phyloP scores from a whole-genome alignment of 176 grass and related monocot genomes.

The Chloris gayana region DNA sequence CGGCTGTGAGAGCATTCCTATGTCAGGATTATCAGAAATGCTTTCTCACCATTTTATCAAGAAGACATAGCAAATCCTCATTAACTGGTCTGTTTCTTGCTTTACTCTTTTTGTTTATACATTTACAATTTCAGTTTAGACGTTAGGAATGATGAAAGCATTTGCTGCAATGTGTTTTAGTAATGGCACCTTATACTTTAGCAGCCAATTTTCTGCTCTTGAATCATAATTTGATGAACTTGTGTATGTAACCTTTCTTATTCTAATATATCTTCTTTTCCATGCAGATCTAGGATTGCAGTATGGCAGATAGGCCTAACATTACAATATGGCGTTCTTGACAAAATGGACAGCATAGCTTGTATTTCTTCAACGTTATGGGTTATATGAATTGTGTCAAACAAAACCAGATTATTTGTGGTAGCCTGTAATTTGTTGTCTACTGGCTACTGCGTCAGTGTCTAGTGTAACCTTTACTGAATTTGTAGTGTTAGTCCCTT shows the following conservation, averaged over 20 bases:
- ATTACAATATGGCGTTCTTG: slow-evolving; percentile 60
- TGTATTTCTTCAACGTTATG: slow-evolving; percentile 39
- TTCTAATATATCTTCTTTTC: not conserved
- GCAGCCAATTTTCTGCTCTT: not conserved
- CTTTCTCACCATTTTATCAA: slow-evolving; percentile 75
- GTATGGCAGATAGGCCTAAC: slow-evolving; percentile 70
- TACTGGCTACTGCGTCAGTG: slow-evolving; percentile 37
- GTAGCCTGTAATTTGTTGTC: slow-evolving; percentile 55
- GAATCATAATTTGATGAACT: not conserved
- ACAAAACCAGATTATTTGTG: slow-evolving; percentile 53
- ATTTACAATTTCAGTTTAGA: not conserved
- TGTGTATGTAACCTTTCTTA: not conserved
- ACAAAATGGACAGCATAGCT: slow-evolving; percentile 63
- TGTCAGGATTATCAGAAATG: slow-evolving; percentile 67
- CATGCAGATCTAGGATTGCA: slow-evolving; percentile 56
- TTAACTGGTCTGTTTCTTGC: slow-evolving; percentile 65
- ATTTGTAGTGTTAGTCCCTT: slow-evolving; percentile 40
- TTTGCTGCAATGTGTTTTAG: not conserved
- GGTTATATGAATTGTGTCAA: slow-evolving; percentile 44
- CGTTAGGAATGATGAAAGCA: not conserved
- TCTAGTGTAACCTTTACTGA: slow-evolving; percentile 49
- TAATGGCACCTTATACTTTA: not conserved
- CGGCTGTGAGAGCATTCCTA: slow-evolving; percentile 71
- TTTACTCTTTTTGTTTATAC: not conserved
- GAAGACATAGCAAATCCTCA: slow-evolving; percentile 64